Percentiles rank a stretch among this genome's conserved stretches.
Conservation (phyloP, 805 yeast genomes). For the Nakazawaea holstii region DNA sequence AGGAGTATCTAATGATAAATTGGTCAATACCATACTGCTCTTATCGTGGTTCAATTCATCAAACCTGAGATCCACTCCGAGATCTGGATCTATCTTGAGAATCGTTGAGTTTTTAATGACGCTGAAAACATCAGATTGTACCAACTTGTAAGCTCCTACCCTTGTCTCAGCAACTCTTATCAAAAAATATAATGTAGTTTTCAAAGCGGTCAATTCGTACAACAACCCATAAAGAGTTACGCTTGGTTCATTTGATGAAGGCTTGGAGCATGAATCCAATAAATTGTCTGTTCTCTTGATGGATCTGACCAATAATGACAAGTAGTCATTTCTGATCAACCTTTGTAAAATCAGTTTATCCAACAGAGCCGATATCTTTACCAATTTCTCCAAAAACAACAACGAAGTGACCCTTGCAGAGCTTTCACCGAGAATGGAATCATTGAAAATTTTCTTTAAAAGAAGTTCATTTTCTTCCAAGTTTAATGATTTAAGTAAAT, state of each 20-base stretch:
- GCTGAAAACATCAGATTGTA: constrained; percentile 70
- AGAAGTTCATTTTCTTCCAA: constrained; percentile 45
- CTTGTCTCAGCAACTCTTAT: constrained; percentile 72
- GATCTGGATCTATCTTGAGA: constrained; percentile 68
- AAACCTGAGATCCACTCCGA: constrained; percentile 55
- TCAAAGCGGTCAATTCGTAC: constrained; percentile 74
- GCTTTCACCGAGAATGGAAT: constrained; percentile 77
- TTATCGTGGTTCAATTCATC: constrained; percentile 26
- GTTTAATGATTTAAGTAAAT: constrained; percentile 49
- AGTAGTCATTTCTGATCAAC: constrained; percentile 59
- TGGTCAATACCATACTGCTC: constrained; percentile 32
- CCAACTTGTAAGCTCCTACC: constrained; percentile 68
- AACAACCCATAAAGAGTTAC: constrained; percentile 49
- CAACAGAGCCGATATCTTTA: constrained; percentile 35
- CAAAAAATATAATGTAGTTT: constrained; percentile 62
- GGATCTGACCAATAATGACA: constrained; percentile 60
- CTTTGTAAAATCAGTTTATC: constrained; percentile 54
- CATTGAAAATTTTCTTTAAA: constrained; percentile 64
- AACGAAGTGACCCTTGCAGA: constrained; percentile 70
- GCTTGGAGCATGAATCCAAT: constrained; percentile 24
- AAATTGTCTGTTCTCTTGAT: constrained; percentile 67
- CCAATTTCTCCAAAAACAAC: constrained; percentile 53
- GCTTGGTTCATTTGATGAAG: constrained; percentile 15
- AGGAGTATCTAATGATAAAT: constrained; percentile 49
- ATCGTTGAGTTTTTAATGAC: constrained; percentile 52